Conservation (phyloP, 441 rosid species). For the Arabidopsis lyrata region DNA sequence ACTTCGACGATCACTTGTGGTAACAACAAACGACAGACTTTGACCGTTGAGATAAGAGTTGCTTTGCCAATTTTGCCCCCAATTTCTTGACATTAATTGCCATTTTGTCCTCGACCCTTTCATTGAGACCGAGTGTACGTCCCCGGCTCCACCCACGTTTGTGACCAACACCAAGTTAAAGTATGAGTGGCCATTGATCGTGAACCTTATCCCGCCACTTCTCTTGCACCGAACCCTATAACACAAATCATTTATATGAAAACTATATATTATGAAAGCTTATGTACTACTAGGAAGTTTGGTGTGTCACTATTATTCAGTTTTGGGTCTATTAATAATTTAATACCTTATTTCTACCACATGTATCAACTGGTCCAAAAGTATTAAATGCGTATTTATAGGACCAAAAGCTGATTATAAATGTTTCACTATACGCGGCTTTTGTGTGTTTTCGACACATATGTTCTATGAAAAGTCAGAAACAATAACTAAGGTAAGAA, state of each 20-base stretch:
- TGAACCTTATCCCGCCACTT: conserved; percentile 72
- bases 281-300: background rate
- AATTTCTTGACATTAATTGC: conserved; percentile 75
- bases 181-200: conserved; percentile 78
- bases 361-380: conserved; percentile 39
- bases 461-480: conserved; percentile 9
- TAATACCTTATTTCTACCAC: conserved; percentile 30
- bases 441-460: background rate
- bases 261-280: background rate
- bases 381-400: conserved; percentile 34
- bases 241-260: background rate
- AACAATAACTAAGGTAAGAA: background rate
- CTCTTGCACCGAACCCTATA: conserved; percentile 46
- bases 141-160: conserved; percentile 83
- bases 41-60: conserved; percentile 70
- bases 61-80: conserved; percentile 89
- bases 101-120: conserved; percentile 67
- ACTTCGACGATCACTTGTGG: conserved; percentile 57
- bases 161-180: conserved; percentile 69
- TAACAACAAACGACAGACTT: conserved; percentile 65
- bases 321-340: conserved; percentile 15
- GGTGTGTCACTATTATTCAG: conserved; percentile 21
- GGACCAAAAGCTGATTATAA: conserved; percentile 4
- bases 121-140: conserved; percentile 60
- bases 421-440: conserved; percentile 2